Evolutionary conservation across 73 alveolate species (phyloP).

Genomic region (Effrenium voratum): DNA sequence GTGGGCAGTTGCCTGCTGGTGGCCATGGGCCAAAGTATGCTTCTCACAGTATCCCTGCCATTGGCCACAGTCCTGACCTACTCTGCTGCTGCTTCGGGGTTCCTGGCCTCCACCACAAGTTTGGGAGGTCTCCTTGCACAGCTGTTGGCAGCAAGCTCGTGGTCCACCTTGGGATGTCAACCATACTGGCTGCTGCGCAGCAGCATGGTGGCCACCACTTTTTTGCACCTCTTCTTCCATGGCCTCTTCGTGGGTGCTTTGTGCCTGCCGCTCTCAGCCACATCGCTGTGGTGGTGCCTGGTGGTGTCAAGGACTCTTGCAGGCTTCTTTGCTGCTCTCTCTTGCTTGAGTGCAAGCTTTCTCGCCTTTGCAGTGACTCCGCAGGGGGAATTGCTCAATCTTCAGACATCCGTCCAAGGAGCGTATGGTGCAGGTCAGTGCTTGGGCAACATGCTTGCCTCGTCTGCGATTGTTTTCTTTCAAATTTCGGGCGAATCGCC

Average conservation of each 20-base stretch:
- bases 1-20: no score
- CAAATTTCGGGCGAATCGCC: no score
- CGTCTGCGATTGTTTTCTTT: background rate
- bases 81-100: background rate
- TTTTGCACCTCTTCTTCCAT: no score
- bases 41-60: background rate
- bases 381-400: background rate
- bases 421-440: background rate
- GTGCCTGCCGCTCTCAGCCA: background rate
- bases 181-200: no score
- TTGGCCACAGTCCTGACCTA: background rate
- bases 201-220: no score
- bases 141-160: no score
- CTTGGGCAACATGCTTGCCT: background rate
- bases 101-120: background rate
- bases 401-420: background rate
- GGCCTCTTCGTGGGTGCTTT: background rate
- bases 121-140: no score
- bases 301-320: background rate
- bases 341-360: background rate
- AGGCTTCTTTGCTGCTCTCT: background rate
- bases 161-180: no score
- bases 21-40: background rate
- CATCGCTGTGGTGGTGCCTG: background rate
- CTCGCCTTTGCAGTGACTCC: background rate